Percentiles rank a stretch among this genome's conserved stretches.
These are phyloP conservation scores for Magnaporthiopsis incrustans DNA, from an alignment of 2,329 filamentous ascomycete species.

Conservation along the genomic window DNA sequence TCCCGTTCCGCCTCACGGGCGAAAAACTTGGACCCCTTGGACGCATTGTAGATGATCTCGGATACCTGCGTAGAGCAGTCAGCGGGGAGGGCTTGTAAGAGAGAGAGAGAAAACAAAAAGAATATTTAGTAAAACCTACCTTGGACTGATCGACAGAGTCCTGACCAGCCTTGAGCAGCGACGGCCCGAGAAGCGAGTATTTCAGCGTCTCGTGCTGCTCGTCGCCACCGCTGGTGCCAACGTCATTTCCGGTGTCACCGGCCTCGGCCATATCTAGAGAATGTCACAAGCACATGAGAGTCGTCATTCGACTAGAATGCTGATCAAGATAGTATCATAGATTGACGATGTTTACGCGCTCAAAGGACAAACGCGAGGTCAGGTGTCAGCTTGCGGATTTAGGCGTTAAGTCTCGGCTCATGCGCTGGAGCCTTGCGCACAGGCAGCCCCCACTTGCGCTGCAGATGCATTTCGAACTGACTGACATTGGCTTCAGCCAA, in stretches of 20 bases:
- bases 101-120: neutral
- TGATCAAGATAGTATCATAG: neutral
- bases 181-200: constrained; percentile 83
- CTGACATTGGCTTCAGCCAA: neutral
- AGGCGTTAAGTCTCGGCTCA: neutral
- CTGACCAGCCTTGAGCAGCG: constrained; percentile 87
- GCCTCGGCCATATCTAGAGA: neutral
- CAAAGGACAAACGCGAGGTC: neutral
- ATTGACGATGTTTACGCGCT: neutral
- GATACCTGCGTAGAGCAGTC: constrained; percentile 53
- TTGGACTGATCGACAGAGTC: constrained; percentile 89
- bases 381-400: neutral
- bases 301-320: neutral
- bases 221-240: neutral
- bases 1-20: constrained; percentile 81
- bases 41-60: constrained; percentile 94
- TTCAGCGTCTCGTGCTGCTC: constrained; percentile 58
- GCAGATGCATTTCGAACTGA: too few relatives aligned
- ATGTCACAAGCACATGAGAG: neutral
- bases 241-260: neutral
- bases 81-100: neutral
- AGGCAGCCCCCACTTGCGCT: neutral
- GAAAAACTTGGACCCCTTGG: constrained; percentile 95
- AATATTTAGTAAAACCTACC: constrained; percentile 29
- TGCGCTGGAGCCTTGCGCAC: neutral